Evolutionary conservation across 371 early-diverging fungal genomes (phyloP).

Genomic region (Mortierella sp.): DNA sequence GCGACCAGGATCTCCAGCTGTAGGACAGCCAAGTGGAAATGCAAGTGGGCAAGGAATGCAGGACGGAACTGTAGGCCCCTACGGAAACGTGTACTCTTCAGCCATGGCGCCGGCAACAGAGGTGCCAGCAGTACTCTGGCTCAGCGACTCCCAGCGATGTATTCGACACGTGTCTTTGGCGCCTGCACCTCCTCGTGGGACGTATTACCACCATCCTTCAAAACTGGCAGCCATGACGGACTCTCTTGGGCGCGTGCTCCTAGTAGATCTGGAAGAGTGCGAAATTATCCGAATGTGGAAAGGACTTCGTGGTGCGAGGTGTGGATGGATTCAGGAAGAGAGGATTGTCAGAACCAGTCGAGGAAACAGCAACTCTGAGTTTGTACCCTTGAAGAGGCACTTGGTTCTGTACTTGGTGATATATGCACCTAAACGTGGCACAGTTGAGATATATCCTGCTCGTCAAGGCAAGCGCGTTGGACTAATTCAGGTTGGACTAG

Average conservation of each 20-base stretch:
- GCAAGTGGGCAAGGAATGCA: conserved; percentile 27
- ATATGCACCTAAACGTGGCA: conserved; percentile 67
- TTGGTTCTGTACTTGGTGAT: conserved; percentile 65
- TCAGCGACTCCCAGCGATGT: conserved; percentile 59
- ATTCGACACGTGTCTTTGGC: conserved; percentile 62
- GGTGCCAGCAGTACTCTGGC: conserved; percentile 58
- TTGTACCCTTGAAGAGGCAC: conserved; percentile 33
- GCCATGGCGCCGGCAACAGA: conserved; percentile 67
- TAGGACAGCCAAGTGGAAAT: conserved; percentile 21
- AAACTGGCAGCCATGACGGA: conserved; percentile 71
- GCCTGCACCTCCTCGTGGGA: conserved; percentile 60
- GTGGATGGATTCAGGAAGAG: conserved; percentile 67
- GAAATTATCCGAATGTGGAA: conserved; percentile 77
- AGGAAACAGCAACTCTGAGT: not conserved
- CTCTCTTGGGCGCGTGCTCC: conserved; percentile 69
- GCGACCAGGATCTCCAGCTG: conserved; percentile 56
- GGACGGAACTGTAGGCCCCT: conserved; percentile 38
- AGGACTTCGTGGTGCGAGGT: conserved; percentile 71
- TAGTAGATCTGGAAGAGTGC: conserved; percentile 66
- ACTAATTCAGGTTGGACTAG: conserved; percentile 65
- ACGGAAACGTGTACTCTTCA: conserved; percentile 40
- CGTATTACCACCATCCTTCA: conserved; percentile 53
- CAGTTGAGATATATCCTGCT: conserved; percentile 67
- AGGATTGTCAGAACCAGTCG: conserved; percentile 11
- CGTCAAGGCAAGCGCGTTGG: conserved; percentile 72